These are phyloP conservation scores for Peronosclerospora sorghi DNA, from an alignment of 352 stramenopile genomes.

Conservation along the genomic window DNA sequence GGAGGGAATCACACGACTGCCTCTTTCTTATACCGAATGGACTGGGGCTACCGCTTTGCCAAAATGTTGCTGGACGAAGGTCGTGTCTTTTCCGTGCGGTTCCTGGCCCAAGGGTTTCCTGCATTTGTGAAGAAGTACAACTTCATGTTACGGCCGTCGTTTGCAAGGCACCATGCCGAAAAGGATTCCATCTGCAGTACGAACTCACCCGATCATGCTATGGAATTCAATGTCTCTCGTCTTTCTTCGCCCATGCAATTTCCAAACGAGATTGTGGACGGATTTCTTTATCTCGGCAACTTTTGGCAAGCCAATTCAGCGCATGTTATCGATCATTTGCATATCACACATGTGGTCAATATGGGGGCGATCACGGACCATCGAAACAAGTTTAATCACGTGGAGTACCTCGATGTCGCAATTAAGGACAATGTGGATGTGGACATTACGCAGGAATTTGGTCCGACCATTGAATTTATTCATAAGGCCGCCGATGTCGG, in stretches of 20 bases:
- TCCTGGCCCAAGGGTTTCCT: slow-evolving; percentile 52
- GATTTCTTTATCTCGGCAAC: slow-evolving; percentile 65
- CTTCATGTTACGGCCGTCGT: slow-evolving; percentile 37
- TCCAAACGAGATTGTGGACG: slow-evolving; percentile 68
- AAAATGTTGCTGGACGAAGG: slow-evolving; percentile 51
- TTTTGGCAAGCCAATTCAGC: slow-evolving; percentile 72
- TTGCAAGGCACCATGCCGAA: not conserved
- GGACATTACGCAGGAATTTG: slow-evolving; percentile 48
- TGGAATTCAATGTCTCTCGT: slow-evolving; percentile 2
- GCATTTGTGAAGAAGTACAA: slow-evolving; percentile 58
- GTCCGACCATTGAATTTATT: slow-evolving; percentile 43
- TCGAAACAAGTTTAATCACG: slow-evolving; percentile 36
- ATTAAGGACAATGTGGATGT: slow-evolving; percentile 51
- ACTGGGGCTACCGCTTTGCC: slow-evolving; percentile 61
- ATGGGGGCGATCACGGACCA: slow-evolving; percentile 52
- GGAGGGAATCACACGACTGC: slow-evolving; percentile 36
- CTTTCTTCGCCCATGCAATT: slow-evolving; percentile 27
- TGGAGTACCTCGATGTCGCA: slow-evolving; percentile 55
- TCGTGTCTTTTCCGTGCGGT: slow-evolving; percentile 61
- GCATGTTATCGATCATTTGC: slow-evolving; percentile 34
- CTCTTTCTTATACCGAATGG: slow-evolving; percentile 44
- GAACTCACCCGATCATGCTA: slow-evolving; percentile 1
- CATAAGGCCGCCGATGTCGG: slow-evolving; percentile 19
- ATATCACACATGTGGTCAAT: slow-evolving; percentile 70
- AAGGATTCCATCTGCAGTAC: not conserved